Percentiles rank a stretch among this genome's conserved stretches.
Evolutionary conservation across 768 basidiomycete genomes (phyloP).

Genomic region (Coprinopsis marcescibilis): DNA sequence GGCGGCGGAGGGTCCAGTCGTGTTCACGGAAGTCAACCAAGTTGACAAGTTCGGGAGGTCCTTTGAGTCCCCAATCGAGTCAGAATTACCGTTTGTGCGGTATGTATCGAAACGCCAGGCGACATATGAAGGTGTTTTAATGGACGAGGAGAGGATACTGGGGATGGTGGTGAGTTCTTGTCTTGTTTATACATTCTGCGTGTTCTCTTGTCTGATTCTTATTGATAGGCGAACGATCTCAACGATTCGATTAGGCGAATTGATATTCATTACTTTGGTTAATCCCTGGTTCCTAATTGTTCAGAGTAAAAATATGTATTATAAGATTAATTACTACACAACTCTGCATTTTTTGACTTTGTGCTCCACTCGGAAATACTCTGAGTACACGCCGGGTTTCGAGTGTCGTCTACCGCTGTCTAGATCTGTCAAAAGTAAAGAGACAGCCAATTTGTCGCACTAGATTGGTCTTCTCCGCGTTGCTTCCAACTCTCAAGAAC

Average conservation of each 20-base stretch:
- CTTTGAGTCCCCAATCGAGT: constrained; percentile 9
- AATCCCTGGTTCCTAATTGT: no score
- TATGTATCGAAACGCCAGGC: constrained; percentile 10
- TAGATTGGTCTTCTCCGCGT: no score
- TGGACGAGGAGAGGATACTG: constrained; percentile 38
- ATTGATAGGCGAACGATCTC: constrained; percentile 10
- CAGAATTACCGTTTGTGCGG: constrained; percentile 22
- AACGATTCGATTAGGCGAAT: constrained; percentile 13
- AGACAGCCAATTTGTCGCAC: no score
- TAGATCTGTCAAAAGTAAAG: no score
- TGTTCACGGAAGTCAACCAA: not conserved
- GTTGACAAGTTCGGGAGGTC: constrained; percentile 10
- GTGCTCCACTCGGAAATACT: no score
- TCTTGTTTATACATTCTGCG: not conserved
- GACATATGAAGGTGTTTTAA: constrained; percentile 27
- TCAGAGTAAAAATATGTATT: no score
- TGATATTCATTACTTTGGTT: constrained; percentile 17
- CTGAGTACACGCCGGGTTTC: no score
- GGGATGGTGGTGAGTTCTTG: constrained; percentile 26
- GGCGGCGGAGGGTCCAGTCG: not conserved
- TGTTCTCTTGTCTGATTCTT: not conserved
- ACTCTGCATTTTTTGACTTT: no score
- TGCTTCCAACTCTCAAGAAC: no score
- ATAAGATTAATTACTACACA: no score
- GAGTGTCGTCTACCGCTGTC: no score